Evolutionary conservation across 768 basidiomycete genomes (phyloP).

Genomic region (Rossbeevera mucosa): DNA sequence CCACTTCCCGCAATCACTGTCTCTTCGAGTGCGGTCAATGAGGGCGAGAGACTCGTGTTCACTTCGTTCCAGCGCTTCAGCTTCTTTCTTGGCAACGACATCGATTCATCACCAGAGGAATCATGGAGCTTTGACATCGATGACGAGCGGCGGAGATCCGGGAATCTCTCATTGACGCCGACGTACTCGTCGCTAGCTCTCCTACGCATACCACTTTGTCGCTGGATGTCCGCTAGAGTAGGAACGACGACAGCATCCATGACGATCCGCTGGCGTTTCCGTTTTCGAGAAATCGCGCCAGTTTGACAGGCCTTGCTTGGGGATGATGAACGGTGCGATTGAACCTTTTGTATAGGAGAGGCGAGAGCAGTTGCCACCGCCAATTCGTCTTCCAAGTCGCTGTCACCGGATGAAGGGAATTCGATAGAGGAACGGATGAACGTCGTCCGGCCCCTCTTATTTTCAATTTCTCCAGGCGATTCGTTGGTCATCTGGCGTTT

Average conservation of each 20-base stretch:
- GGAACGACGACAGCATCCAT: conserved; percentile 53
- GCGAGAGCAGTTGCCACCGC: conserved; percentile 22
- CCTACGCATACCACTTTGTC: conserved; percentile 16
- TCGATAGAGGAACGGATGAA: conserved; percentile 31
- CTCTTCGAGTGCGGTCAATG: conserved; percentile 23
- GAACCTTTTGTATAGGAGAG: conserved; percentile 15
- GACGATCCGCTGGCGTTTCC: conserved; percentile 47
- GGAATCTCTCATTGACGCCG: conserved; percentile 1
- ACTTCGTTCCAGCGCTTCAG: conserved; percentile 21
- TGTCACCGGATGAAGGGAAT: conserved; percentile 23
- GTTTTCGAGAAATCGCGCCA: conserved; percentile 15
- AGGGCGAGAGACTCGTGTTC: conserved; percentile 13
- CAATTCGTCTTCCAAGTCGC: conserved; percentile 30
- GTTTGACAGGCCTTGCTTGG: conserved; percentile 5
- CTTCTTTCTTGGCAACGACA: conserved; percentile 19
- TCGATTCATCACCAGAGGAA: conserved; percentile 11
- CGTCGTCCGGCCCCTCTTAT: conserved; percentile 26
- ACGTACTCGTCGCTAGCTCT: conserved; percentile 16
- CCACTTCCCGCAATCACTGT: conserved; percentile 33
- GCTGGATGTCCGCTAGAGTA: conserved; percentile 28
- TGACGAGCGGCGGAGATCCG: conserved; percentile 23
- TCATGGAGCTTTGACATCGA: conserved; percentile 23
- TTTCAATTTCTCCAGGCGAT: conserved; percentile 22
- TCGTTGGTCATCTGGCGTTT: conserved; percentile 45
- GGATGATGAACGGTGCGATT: not conserved